These are phyloP conservation scores for Knoxdaviesia capensis DNA, from an alignment of 2,329 filamentous ascomycete species.

Conservation along the genomic window DNA sequence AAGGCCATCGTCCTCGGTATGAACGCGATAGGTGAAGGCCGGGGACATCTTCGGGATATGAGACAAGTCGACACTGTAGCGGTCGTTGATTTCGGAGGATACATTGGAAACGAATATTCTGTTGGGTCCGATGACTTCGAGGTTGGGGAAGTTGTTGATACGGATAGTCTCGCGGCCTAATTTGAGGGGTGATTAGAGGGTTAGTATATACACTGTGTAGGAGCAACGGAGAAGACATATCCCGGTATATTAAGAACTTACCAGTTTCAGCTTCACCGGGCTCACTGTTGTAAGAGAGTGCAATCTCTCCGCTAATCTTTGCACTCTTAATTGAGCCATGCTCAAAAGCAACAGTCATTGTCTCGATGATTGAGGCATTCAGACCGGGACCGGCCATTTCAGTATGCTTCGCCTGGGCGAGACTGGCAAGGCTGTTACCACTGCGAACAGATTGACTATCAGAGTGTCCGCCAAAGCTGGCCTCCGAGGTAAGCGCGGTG, in stretches of 20 bases:
- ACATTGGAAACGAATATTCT: conserved; percentile 68
- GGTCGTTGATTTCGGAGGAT: conserved; percentile 44
- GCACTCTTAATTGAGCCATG: conserved; percentile 49
- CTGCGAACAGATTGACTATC: conserved; percentile 88
- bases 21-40: conserved; percentile 84
- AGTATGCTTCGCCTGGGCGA: conserved; percentile 55
- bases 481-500: conserved; percentile 40
- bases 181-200: conserved; percentile 1
- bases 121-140: conserved; percentile 88
- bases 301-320: conserved; percentile 72
- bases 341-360: conserved; percentile 69
- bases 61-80: conserved; percentile 58
- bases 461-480: conserved; percentile 37
- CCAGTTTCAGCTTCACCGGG: conserved; percentile 20
- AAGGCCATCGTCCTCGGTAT: conserved; percentile 39
- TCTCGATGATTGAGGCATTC: conserved; percentile 79
- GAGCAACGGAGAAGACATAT: no score
- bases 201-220: conserved; percentile 6
- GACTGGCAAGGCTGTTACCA: conserved; percentile 54
- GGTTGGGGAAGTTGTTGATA: conserved; percentile 68
- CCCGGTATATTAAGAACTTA: conserved; percentile 15
- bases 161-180: conserved; percentile 46
- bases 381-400: conserved; percentile 64
- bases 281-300: conserved; percentile 55
- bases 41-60: conserved; percentile 55